phyloP scores from a whole-genome alignment of 805 yeast species.

The Sugiyamaella mastotermitis region DNA sequence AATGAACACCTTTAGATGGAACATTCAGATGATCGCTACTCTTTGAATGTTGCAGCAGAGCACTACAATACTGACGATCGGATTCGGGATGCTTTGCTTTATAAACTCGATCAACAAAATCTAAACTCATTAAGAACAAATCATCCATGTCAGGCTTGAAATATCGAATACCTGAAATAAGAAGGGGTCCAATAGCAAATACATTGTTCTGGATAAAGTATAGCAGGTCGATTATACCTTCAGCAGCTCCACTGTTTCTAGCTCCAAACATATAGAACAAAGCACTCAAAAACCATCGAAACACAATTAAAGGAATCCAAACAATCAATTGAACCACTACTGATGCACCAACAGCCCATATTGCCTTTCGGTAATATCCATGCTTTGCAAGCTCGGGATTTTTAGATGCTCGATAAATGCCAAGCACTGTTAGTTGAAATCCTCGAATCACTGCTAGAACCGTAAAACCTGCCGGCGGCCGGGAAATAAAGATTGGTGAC shows the following conservation, averaged over 20 bases:
- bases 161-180: constrained; percentile 34
- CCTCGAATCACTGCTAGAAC: constrained; percentile 46
- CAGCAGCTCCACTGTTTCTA: constrained; percentile 12
- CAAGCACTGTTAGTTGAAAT: constrained; percentile 45
- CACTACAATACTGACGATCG: constrained; percentile 20
- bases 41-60: constrained; percentile 10
- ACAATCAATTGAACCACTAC: constrained; percentile 33
- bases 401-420: constrained; percentile 41
- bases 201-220: constrained; percentile 33
- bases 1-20: not conserved
- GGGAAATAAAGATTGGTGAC: constrained; percentile 52
- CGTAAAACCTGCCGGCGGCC: constrained; percentile 52
- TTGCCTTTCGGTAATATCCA: constrained; percentile 34
- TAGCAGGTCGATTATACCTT: constrained; percentile 23
- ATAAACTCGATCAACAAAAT: constrained; percentile 35
- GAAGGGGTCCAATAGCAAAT: constrained; percentile 37
- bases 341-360: constrained; percentile 34
- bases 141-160: constrained; percentile 37
- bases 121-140: constrained; percentile 35
- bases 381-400: constrained; percentile 37
- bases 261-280: constrained; percentile 18
- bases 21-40: not conserved
- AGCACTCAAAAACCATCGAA: constrained; percentile 21
- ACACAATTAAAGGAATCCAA: constrained; percentile 26
- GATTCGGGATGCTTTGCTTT: constrained; percentile 37